These are phyloP conservation scores for Clitopilus passeckerianus DNA, from an alignment of 768 basidiomycete species.

Conservation along the genomic window DNA sequence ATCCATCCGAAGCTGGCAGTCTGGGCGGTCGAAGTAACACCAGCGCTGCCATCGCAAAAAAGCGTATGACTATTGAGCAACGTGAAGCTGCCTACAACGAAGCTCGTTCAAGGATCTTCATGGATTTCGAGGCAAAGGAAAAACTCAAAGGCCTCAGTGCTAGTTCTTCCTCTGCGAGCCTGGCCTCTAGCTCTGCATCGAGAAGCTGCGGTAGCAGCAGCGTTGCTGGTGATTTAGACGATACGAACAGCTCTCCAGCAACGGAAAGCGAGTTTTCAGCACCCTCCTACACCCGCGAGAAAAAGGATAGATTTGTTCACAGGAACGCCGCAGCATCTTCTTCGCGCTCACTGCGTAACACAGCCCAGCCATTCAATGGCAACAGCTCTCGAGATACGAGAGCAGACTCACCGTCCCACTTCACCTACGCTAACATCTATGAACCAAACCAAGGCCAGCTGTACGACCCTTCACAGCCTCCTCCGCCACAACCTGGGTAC, in stretches of 20 bases:
- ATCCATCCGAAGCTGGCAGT: constrained; percentile 80
- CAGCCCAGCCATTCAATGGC: constrained; percentile 40
- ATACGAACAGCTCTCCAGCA: constrained; percentile 63
- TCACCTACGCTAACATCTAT: constrained; percentile 70
- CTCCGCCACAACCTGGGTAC: constrained; percentile 32
- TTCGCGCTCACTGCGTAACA: constrained; percentile 54
- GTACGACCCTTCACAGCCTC: constrained; percentile 46
- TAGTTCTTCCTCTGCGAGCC: constrained; percentile 70
- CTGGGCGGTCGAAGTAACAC: constrained; percentile 63
- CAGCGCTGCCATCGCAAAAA: constrained; percentile 58
- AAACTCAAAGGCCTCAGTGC: constrained; percentile 72
- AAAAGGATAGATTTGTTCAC: constrained; percentile 44
- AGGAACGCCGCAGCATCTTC: constrained; percentile 48
- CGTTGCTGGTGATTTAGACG: constrained; percentile 62
- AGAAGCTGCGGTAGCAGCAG: constrained; percentile 46
- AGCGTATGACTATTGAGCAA: constrained; percentile 76
- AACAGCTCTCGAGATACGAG: constrained; percentile 69
- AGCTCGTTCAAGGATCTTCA: constrained; percentile 82
- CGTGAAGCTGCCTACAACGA: constrained; percentile 88
- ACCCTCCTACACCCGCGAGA: constrained; percentile 45
- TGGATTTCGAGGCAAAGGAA: constrained; percentile 73
- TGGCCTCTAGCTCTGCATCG: constrained; percentile 64
- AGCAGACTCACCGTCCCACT: constrained; percentile 65
- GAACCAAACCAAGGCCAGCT: constrained; percentile 44
- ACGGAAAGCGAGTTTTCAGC: constrained; percentile 82